A percentile compares a stretch with the other conserved stretches of the same genome.
Conservation (phyloP, 768 basidiomycete species). For the Tylopilus subfusipes region DNA sequence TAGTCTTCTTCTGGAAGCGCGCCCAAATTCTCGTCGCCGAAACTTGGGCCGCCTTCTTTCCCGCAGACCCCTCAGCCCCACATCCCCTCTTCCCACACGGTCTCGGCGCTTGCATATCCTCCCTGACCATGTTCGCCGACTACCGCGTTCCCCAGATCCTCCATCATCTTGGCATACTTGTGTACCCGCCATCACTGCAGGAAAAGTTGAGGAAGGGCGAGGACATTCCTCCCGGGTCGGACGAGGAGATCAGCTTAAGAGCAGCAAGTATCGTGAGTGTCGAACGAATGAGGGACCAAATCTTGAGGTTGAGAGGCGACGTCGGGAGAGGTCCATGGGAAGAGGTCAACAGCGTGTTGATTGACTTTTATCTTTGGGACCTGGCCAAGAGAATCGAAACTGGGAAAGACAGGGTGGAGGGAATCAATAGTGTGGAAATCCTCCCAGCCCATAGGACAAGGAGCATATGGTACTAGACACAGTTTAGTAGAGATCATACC, state of each 20-base stretch:
- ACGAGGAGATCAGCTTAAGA: slow-evolving; percentile 76
- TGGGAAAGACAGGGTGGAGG: slow-evolving; percentile 57
- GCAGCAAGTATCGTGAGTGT: slow-evolving; percentile 78
- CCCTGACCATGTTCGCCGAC: slow-evolving; percentile 92
- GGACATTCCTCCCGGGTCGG: slow-evolving; percentile 50
- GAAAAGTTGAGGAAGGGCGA: slow-evolving; percentile 44
- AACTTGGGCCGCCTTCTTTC: slow-evolving; percentile 90
- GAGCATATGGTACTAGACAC: slow-evolving; percentile 77
- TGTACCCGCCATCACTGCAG: slow-evolving; percentile 64
- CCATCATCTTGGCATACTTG: slow-evolving; percentile 74
- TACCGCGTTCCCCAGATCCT: slow-evolving; percentile 90
- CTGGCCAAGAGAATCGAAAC: slow-evolving; percentile 71
- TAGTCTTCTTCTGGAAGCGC: slow-evolving; percentile 86
- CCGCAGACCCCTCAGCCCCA: slow-evolving; percentile 36
- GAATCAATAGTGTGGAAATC: slow-evolving; percentile 51
- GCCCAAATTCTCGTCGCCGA: slow-evolving; percentile 91
- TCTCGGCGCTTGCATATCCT: slow-evolving; percentile 55
- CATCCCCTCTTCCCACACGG: slow-evolving; percentile 74
- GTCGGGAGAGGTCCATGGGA: slow-evolving; percentile 22
- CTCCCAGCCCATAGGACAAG: slow-evolving; percentile 75
- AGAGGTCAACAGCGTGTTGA: slow-evolving; percentile 67
- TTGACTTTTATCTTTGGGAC: slow-evolving; percentile 93
- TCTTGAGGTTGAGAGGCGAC: slow-evolving; percentile 33
- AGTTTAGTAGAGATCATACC: slow-evolving; percentile 2
- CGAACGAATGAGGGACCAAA: slow-evolving; percentile 64